phyloP scores from a whole-genome alignment of 2,329 filamentous ascomycete species.

The Aspergillus hiratsukae region DNA sequence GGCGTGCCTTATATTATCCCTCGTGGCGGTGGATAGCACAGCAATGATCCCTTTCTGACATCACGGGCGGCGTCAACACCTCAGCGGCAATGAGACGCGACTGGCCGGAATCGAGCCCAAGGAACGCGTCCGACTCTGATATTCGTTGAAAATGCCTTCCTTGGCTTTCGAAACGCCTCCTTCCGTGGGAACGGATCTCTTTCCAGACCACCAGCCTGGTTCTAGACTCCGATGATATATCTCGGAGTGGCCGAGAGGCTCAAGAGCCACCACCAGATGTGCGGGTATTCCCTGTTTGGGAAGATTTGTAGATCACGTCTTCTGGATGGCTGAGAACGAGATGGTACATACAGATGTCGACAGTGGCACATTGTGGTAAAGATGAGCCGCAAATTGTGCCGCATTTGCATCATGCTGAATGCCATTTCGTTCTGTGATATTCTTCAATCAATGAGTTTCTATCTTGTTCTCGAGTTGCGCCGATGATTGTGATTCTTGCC shows the following conservation, averaged over 20 bases:
- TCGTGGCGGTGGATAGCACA: conserved; percentile 13
- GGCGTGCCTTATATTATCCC: conserved; percentile 10
- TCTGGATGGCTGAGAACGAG: not conserved
- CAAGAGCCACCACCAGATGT: not conserved
- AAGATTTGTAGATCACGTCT: not conserved
- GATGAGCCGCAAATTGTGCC: not conserved
- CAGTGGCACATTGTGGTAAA: not conserved
- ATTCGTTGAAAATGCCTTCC: not conserved
- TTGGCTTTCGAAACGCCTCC: not conserved
- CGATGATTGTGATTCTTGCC: not conserved
- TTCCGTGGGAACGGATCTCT: not conserved
- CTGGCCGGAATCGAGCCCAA: conserved; percentile 1
- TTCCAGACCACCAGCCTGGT: not conserved
- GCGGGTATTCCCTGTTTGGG: not conserved
- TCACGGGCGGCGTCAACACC: conserved; percentile 7
- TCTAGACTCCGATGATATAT: not conserved
- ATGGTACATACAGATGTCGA: not conserved
- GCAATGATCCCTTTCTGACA: conserved; percentile 16
- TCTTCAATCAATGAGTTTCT: not conserved
- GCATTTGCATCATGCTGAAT: not conserved
- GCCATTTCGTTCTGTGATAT: not conserved
- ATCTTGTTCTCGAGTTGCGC: not conserved
- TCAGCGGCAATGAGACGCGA: not conserved
- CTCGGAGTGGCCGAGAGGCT: not conserved
- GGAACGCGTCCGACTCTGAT: not conserved